phyloP scores from a whole-genome alignment of 106 monocot species.

The Platanthera zijinensis region DNA sequence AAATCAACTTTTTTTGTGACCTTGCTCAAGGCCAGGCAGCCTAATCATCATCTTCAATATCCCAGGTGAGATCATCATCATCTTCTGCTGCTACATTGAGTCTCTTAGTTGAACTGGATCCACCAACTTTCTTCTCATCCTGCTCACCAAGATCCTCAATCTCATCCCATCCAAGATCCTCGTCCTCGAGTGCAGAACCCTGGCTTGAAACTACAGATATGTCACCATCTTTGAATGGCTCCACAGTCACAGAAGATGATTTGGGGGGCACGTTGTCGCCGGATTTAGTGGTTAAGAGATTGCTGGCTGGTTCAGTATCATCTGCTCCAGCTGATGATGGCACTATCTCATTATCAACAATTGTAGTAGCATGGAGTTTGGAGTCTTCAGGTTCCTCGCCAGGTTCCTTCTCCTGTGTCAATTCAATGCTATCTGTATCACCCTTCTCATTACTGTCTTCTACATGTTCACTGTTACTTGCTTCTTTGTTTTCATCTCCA shows the following conservation, averaged over 20 bases:
- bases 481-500: neutral
- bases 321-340: conserved; percentile 5
- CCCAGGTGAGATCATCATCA: conserved; percentile 95
- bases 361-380: conserved; percentile 1
- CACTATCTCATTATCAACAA: neutral
- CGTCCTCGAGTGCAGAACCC: conserved; percentile 60
- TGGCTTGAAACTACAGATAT: conserved; percentile 55
- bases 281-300: conserved; percentile 15
- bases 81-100: conserved; percentile 52
- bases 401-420: conserved; percentile 9
- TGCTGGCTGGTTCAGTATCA: conserved; percentile 6
- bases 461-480: neutral
- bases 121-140: conserved; percentile 50
- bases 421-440: neutral
- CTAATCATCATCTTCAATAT: conserved; percentile 86
- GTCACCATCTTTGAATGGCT: conserved; percentile 62
- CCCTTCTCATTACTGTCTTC: conserved; percentile 7
- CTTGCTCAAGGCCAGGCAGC: conserved; percentile 7
- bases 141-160: conserved; percentile 85
- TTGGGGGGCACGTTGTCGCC: conserved; percentile 24
- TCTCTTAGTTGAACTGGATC: conserved; percentile 39
- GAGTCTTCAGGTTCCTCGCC: conserved; percentile 8
- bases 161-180: conserved; percentile 92
- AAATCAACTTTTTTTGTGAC: neutral
- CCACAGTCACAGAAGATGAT: conserved; percentile 22